phyloP scores from a whole-genome alignment of 768 basidiomycete species.

The Dioszegia aurantiaca region DNA sequence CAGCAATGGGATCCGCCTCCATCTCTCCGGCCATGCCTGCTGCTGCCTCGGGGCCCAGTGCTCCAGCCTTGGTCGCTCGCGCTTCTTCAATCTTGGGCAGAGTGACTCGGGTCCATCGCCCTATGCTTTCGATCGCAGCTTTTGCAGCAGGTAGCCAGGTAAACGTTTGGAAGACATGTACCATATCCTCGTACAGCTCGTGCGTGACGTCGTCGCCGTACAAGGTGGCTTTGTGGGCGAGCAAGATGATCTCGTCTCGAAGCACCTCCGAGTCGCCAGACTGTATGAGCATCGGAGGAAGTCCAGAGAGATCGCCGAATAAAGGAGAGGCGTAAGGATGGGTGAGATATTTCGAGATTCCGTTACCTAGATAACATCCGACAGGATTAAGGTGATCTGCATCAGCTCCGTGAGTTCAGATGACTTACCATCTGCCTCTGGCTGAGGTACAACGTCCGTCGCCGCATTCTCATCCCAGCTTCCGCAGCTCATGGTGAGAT shows the following conservation, averaged over 20 bases:
- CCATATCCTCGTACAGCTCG: slow-evolving; percentile 87
- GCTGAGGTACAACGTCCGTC: slow-evolving; percentile 51
- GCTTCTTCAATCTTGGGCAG: slow-evolving; percentile 39
- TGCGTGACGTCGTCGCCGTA: slow-evolving; percentile 82
- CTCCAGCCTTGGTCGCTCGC: not conserved
- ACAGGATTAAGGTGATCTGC: slow-evolving; percentile 89
- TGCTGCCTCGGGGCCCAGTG: slow-evolving; percentile 1
- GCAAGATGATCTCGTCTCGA: slow-evolving; percentile 84
- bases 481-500: slow-evolving; percentile 95
- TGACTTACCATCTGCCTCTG: slow-evolving; percentile 48
- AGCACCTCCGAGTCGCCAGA: slow-evolving; percentile 91
- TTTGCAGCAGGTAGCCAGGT: slow-evolving; percentile 57
- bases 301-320: slow-evolving; percentile 79
- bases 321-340: slow-evolving; percentile 93
- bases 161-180: slow-evolving; percentile 88
- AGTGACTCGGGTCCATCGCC: slow-evolving; percentile 36
- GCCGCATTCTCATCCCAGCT: slow-evolving; percentile 92
- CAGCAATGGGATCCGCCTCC: slow-evolving; percentile 9
- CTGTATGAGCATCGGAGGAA: slow-evolving; percentile 88
- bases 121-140: slow-evolving; percentile 43
- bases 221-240: slow-evolving; percentile 87
- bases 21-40: slow-evolving; percentile 19
- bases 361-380: slow-evolving; percentile 77
- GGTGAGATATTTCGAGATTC: slow-evolving; percentile 75
- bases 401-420: slow-evolving; percentile 50